Evolutionary conservation across 495 filamentous ascomycete species (phyloP).

Genomic region (Podospora appendiculata): DNA sequence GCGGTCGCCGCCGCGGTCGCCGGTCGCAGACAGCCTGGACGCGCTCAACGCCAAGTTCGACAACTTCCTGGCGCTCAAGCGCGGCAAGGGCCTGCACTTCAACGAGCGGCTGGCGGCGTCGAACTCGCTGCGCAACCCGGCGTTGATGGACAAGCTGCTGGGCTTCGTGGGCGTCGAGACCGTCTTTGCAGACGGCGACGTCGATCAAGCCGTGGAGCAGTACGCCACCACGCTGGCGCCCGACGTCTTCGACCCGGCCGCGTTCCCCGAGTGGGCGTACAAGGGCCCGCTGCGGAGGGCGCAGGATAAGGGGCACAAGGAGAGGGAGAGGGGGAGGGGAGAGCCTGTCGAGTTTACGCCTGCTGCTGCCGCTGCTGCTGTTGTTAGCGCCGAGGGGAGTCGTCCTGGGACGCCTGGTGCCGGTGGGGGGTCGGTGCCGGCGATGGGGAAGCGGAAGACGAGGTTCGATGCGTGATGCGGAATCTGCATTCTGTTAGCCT

Average conservation of each 20-base stretch:
- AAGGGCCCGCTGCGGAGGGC: conserved; percentile 60
- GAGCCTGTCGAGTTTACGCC: conserved; percentile 73
- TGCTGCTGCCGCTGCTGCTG: conserved; percentile 20
- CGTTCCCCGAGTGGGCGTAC: conserved; percentile 64
- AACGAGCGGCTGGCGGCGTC: conserved; percentile 71
- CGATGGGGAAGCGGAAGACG: conserved; percentile 38
- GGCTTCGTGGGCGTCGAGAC: conserved; percentile 65
- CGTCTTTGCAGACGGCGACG: conserved; percentile 26
- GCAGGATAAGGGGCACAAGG: conserved; percentile 54
- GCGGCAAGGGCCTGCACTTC: conserved; percentile 77
- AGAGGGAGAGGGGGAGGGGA: conserved; percentile 48
- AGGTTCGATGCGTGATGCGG: conserved; percentile 38
- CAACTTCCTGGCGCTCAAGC: conserved; percentile 77
- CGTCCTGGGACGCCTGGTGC: background rate
- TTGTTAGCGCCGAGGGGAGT: background rate
- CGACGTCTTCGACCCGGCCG: conserved; percentile 59
- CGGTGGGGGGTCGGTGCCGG: conserved; percentile 14
- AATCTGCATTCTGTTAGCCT: too few species aligned
- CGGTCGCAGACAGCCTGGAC: conserved; percentile 51
- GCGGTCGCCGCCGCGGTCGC: conserved; percentile 72
- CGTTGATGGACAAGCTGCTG: conserved; percentile 69
- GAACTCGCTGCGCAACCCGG: conserved; percentile 71
- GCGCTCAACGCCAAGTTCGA: conserved; percentile 64
- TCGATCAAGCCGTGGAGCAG: conserved; percentile 35
- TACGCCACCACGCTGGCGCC: conserved; percentile 65